These are phyloP conservation scores for Kodamaea kaohsiungensis DNA, from an alignment of 805 yeast species.

Conservation along the genomic window DNA sequence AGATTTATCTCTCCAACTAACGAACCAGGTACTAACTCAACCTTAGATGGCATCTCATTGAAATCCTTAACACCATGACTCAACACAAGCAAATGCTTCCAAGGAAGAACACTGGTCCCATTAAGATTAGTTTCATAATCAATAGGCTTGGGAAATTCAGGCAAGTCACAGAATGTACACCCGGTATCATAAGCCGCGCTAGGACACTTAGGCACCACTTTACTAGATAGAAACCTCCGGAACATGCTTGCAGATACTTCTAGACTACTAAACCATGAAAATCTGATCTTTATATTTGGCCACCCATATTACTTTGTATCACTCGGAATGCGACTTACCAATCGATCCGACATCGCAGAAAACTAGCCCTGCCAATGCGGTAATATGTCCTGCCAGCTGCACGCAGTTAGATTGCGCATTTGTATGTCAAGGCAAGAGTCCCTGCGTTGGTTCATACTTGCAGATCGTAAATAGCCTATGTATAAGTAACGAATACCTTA, in stretches of 20 bases:
- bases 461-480: neutral
- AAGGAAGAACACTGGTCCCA: constrained; percentile 48
- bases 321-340: neutral
- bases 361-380: neutral
- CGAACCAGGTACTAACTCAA: constrained; percentile 50
- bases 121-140: constrained; percentile 40
- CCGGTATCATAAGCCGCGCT: constrained; percentile 56
- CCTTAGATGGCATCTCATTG: constrained; percentile 47
- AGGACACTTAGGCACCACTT: constrained; percentile 41
- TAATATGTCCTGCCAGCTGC: neutral
- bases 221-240: neutral
- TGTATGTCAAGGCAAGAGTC: neutral
- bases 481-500: too few relatives aligned
- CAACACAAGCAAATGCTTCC: constrained; percentile 58
- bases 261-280: too few relatives aligned
- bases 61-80: constrained; percentile 43
- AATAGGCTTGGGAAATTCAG: constrained; percentile 44
- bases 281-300: neutral
- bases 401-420: neutral
- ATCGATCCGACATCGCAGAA: neutral
- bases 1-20: constrained; percentile 42
- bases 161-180: constrained; percentile 53
- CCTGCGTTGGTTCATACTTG: neutral
- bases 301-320: neutral
- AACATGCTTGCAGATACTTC: neutral